These are phyloP conservation scores for Trypanosoma caninum DNA, from an alignment of 208 protist genomes.

Conservation along the genomic window DNA sequence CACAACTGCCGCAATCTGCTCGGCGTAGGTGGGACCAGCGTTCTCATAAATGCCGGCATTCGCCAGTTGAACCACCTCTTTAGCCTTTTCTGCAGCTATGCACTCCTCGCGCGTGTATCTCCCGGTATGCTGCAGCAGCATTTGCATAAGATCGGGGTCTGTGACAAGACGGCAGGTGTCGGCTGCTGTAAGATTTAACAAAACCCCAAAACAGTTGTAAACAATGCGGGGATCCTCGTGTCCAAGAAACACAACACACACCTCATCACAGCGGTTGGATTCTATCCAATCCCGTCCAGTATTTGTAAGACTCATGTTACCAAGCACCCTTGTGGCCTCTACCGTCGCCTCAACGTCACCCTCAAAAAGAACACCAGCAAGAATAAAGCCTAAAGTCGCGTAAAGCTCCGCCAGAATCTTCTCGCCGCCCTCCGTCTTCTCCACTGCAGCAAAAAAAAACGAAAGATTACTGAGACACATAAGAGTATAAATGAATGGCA, in stretches of 20 bases:
- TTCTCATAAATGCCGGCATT: conserved; percentile 18
- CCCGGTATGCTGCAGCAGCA: conserved; percentile 68
- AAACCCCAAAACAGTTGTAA: conserved; percentile 78
- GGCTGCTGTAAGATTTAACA: conserved; percentile 77
- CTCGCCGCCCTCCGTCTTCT: conserved; percentile 21
- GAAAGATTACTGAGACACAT: conserved; percentile 84
- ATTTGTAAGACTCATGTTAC: conserved; percentile 82
- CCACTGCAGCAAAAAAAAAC: conserved; percentile 64
- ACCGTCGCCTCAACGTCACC: conserved; percentile 72
- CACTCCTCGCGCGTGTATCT: conserved; percentile 47
- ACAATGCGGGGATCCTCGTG: conserved; percentile 79
- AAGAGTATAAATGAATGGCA: conserved; percentile 61
- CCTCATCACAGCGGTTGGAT: conserved; percentile 71
- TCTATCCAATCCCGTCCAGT: conserved; percentile 81
- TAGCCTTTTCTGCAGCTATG: conserved; percentile 37
- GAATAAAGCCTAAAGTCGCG: conserved; percentile 41
- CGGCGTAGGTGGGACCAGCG: conserved; percentile 28
- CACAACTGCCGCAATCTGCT: conserved; percentile 68
- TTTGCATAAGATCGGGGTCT: conserved; percentile 52
- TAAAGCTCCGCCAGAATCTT: conserved; percentile 38
- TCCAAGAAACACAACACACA: conserved; percentile 69
- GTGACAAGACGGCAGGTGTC: conserved; percentile 60
- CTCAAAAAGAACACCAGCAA: conserved; percentile 68
- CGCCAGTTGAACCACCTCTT: conserved; percentile 19
- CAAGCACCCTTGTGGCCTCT: conserved; percentile 68